These are phyloP conservation scores for Paulownia fortunei DNA, from an alignment of 257 asterid species.

Conservation along the genomic window DNA sequence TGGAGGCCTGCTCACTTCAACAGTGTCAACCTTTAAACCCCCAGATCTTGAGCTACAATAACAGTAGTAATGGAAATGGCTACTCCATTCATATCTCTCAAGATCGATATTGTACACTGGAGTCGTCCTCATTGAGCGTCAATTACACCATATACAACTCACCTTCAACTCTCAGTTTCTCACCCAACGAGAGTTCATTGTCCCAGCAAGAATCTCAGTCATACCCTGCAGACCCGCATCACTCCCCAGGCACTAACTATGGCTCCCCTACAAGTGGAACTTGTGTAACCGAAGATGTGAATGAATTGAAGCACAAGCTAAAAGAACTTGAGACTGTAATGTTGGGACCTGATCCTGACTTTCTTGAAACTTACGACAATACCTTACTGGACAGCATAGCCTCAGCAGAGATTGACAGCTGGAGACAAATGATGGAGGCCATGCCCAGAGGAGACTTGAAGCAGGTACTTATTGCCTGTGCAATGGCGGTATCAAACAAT, in stretches of 20 bases:
- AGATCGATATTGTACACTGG: constrained; percentile 60
- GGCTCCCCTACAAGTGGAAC: constrained; percentile 59
- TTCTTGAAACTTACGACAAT: constrained; percentile 41
- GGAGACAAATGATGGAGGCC: constrained; percentile 72
- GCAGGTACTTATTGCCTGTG: constrained; percentile 75
- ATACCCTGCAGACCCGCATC: constrained; percentile 29
- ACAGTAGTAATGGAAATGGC: constrained; percentile 31
- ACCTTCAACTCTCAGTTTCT: constrained; percentile 52
- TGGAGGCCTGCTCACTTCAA: constrained; percentile 53
- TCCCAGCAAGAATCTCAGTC: constrained; percentile 57
- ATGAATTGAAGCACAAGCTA: constrained; percentile 62
- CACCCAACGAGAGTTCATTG: constrained; percentile 57
- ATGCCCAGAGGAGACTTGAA: constrained; percentile 73
- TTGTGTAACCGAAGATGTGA: constrained; percentile 52
- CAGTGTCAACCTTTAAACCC: constrained; percentile 50
- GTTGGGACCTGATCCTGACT: constrained; percentile 81
- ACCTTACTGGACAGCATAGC: constrained; percentile 26
- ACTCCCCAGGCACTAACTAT: constrained; percentile 46
- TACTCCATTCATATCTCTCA: constrained; percentile 46
- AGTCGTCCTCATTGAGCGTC: constrained; percentile 61
- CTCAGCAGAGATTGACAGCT: constrained; percentile 61
- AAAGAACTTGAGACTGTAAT: constrained; percentile 74
- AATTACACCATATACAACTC: constrained; percentile 39
- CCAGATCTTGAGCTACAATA: constrained; percentile 38
- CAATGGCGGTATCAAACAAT: constrained; percentile 68